Base-by-base conservation (phyloP, 805 yeast species). In the Deakozyma indianensis region DNA sequence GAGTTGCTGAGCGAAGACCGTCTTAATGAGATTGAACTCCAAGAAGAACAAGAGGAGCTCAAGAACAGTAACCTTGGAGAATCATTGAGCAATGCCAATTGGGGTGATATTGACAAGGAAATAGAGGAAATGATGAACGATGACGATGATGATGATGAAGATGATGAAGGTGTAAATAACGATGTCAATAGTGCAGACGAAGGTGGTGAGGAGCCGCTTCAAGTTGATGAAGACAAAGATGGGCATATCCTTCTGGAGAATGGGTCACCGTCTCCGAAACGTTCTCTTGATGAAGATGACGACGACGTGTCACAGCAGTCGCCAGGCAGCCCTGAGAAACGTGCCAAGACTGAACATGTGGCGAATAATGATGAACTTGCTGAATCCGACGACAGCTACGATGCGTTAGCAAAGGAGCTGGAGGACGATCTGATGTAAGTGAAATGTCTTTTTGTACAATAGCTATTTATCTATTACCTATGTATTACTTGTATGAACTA, bases 1-100 rank as follows among this genome's bases (percentile, higher is more conserved):
- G 63, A 70, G 3, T 72, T 75, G n/a, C 69, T 68, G 3, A 69
- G 70, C 20, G 71, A 70, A 1, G 69, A 66, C 29, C 59, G 72
- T 57, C 57, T 50, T 3, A 43, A 41, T 3, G 48, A 29, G 9
- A 32, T 41, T 18, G 48, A 70, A 15, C 66, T 70, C 29, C 59
- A 71, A 18, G 67, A 63, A 4, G 74, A 68, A 11, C 64, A 56
- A 43, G 67, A 60, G 38, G 73, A 63, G 2, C 66, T 41, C 18
- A 66, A 64, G 50, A 72, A 54, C 53, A 65, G 48, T 59, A 53
- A 43, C 64, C 66, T 48, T 47, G 53, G 53, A 43, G 48, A 55
- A 28, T 48, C 49, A 5, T 41, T 52, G 45, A 54, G 51, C 41
- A 51, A 32, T n/a, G 38, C 38, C 5, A n/a, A 32, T 32, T 32